Evolutionary conservation across 805 yeast species (phyloP).

Genomic region (Hanseniaspora valbyensis): DNA sequence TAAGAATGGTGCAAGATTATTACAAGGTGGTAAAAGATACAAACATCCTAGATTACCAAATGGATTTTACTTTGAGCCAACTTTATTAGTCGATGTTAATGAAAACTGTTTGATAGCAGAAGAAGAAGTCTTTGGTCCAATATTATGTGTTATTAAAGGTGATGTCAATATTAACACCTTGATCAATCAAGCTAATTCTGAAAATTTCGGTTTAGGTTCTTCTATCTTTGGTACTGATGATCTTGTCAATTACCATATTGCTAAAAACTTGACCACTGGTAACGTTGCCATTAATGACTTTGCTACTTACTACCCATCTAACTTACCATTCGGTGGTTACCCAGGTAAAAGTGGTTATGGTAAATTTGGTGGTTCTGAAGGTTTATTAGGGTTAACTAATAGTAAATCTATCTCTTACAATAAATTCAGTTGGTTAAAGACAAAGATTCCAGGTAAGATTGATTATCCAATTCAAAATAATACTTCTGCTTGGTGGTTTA

Average conservation of each 20-base stretch:
- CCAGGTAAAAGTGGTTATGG: conserved; percentile 85
- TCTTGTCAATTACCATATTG: conserved; percentile 48
- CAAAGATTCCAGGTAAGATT: conserved; percentile 74
- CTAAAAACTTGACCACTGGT: conserved; percentile 61
- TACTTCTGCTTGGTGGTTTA: conserved; percentile 80
- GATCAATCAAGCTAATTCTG: conserved; percentile 63
- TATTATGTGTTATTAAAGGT: conserved; percentile 70
- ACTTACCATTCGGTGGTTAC: conserved; percentile 92
- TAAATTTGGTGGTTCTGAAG: conserved; percentile 96
- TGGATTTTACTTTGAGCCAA: conserved; percentile 89
- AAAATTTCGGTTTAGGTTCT: conserved; percentile 84
- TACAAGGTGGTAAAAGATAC: conserved; percentile 71
- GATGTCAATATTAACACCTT: conserved; percentile 49
- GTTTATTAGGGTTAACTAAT: conserved; percentile 76
- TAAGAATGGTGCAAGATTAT: conserved; percentile 61
- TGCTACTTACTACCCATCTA: conserved; percentile 92
- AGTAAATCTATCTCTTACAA: conserved; percentile 84
- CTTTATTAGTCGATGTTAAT: conserved; percentile 72
- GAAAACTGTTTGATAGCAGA: conserved; percentile 68
- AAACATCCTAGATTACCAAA: conserved; percentile 88
- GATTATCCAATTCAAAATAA: conserved; percentile 85
- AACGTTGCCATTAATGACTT: conserved; percentile 96
- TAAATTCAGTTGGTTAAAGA: conserved; percentile 62
- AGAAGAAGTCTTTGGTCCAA: conserved; percentile 91
- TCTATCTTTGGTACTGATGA: conserved; percentile 71